phyloP scores from a whole-genome alignment of 1,139 yeast species.

The Candida labiduridarum region DNA sequence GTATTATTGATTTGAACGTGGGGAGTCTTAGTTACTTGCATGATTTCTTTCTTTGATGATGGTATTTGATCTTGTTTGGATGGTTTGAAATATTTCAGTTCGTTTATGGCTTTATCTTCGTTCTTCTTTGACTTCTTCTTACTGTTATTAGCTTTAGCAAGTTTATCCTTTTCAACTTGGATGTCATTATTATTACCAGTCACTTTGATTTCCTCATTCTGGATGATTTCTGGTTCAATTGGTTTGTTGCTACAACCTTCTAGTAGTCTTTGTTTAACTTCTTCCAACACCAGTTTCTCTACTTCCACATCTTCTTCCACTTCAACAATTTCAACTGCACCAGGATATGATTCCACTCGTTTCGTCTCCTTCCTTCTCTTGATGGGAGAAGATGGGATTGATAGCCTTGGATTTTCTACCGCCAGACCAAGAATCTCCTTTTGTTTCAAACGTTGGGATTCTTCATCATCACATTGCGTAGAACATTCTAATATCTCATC shows the following conservation, averaged over 20 bases:
- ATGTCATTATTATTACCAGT: no score
- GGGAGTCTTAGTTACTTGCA: background rate
- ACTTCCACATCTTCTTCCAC: background rate
- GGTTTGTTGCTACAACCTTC: no score
- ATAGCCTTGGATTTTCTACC: background rate
- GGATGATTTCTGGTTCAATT: background rate
- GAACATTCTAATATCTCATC: slow-evolving; percentile 12
- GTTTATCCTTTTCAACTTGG: background rate
- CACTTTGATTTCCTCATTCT: background rate
- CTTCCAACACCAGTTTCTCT: background rate
- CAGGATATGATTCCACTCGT: background rate
- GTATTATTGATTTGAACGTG: no score
- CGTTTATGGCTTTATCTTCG: background rate
- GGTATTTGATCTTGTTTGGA: background rate
- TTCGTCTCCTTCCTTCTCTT: background rate
- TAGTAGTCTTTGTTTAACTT: no score
- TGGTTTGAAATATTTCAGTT: background rate
- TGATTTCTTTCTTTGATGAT: background rate
- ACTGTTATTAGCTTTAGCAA: background rate
- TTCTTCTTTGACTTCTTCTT: background rate
- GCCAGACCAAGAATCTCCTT: background rate
- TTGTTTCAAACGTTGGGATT: background rate
- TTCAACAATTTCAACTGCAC: background rate
- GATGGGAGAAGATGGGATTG: background rate
- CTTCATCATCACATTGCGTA: slow-evolving; percentile 8